Percentiles rank a stretch among this genome's conserved stretches.
These are phyloP conservation scores for Cutaneotrichosporon mucoides DNA, from an alignment of 1,284 basidiomycete species.

Conservation along the genomic window DNA sequence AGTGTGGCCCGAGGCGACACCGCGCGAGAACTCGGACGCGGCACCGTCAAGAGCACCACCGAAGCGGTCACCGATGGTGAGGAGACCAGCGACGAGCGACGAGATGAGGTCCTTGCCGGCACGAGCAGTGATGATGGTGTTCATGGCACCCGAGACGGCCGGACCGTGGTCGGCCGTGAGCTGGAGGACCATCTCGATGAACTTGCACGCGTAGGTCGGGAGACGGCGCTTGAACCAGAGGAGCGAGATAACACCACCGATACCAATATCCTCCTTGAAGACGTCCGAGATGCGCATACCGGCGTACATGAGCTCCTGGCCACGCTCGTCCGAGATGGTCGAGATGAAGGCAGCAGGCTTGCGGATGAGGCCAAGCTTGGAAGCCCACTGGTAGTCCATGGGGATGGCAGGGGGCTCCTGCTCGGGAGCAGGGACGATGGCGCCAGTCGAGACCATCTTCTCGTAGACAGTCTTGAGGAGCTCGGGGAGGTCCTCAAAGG, in stretches of 20 bases:
- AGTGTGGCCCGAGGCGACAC: slow-evolving; percentile 83
- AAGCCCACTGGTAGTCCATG: slow-evolving; percentile 99
- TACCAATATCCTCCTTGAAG: slow-evolving; percentile 94
- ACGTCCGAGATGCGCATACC: slow-evolving; percentile 99
- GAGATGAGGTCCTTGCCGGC: slow-evolving; percentile 99
- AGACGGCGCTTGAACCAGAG: slow-evolving; percentile 95
- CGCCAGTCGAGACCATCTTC: slow-evolving; percentile 67
- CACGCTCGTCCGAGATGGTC: slow-evolving; percentile 98
- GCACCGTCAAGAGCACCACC: slow-evolving; percentile 99
- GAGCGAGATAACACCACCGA: slow-evolving; percentile 93
- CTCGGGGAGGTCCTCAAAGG: slow-evolving; percentile 90
- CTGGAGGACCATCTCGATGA: slow-evolving; percentile 99
- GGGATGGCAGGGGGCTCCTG: slow-evolving; percentile 91
- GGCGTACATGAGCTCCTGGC: slow-evolving; percentile 95
- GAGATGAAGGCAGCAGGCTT: slow-evolving; percentile 99
- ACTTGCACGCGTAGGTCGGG: slow-evolving; percentile 63
- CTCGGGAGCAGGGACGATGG: slow-evolving; percentile 70
- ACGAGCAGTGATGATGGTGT: slow-evolving; percentile 97
- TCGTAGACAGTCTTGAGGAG: slow-evolving; percentile 83
- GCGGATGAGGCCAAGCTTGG: slow-evolving; percentile 94
- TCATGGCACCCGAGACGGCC: slow-evolving; percentile 89
- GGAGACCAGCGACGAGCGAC: slow-evolving; percentile 88
- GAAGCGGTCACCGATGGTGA: slow-evolving; percentile 97
- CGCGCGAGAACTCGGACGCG: slow-evolving; percentile 89
- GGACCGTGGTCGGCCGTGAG: slow-evolving; percentile 97